These are phyloP conservation scores for Paradendryphiella salina DNA, from an alignment of 2,329 filamentous ascomycete species.

Conservation along the genomic window DNA sequence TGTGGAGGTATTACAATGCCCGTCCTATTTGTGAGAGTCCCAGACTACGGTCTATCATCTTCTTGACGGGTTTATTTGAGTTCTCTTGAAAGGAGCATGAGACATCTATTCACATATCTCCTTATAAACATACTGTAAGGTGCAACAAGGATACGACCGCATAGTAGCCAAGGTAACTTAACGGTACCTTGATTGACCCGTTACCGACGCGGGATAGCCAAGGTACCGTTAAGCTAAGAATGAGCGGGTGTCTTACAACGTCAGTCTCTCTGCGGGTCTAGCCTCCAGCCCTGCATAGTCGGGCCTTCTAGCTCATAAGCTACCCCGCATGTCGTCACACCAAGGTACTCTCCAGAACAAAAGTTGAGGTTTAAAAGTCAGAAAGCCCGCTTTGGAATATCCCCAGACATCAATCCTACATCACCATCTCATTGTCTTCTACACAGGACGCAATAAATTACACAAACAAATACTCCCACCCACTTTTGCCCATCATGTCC, in stretches of 20 bases:
- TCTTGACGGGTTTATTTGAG: neutral
- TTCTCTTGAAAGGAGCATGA: neutral
- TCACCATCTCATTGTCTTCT: neutral
- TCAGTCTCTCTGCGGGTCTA: neutral
- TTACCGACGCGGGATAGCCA: neutral
- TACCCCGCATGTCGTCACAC: slow-evolving; percentile 14
- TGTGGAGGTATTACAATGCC: neutral
- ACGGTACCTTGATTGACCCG: no score
- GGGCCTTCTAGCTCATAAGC: slow-evolving; percentile 4
- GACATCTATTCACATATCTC: no score
- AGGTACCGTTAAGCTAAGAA: neutral
- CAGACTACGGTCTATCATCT: neutral
- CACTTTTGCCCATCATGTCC: slow-evolving; percentile 8
- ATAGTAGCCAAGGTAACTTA: no score
- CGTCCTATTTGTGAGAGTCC: neutral
- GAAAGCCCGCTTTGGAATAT: neutral
- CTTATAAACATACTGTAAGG: neutral
- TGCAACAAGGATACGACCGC: neutral
- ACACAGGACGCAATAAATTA: neutral
- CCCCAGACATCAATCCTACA: neutral
- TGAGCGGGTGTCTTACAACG: neutral
- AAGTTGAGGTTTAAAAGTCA: neutral
- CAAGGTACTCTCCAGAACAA: neutral
- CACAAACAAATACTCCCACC: neutral
- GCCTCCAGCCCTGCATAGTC: neutral